Evolutionary conservation across 108 stramenopile species (phyloP), one percentile per base, ranked within the genome.

Genomic region (Fragilaria crotonensis): DNA sequence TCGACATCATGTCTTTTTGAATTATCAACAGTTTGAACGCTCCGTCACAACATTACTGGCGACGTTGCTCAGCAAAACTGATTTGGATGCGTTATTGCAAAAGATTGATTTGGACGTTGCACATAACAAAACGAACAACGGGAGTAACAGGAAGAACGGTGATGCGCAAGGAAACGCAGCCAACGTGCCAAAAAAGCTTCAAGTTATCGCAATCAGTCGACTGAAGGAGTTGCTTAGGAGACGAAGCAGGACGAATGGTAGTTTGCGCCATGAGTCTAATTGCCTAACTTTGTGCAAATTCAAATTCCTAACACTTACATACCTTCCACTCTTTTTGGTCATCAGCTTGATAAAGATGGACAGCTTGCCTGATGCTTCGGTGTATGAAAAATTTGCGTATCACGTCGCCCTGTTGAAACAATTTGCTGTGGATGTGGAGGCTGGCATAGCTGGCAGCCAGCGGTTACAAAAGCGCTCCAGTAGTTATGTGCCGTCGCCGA

Each of bases 331-430:
- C 33, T 77, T 72, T 3, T 27, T 74, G 22, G 45, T 55, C 22
- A 78, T 77, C n/a, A n/a, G n/a, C n/a, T n/a, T n/a, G n/a, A n/a
- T n/a, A n/a, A n/a, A n/a, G 74, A 81, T 87, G 23, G 62, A 62
- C 50, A 62, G 76, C 23, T 57, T 86, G 21, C 70, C 76, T 26
- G 52, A 71, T 33, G 65, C 65, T 22, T 48, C 59, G 5, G 54
- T 14, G n/a, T 90, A 87, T 36, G 67, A 78, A 33, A 53, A 45
- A 0, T 90, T 79, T 64, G 89, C 89, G 22, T 90, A 90, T 48
- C 83, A 87, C 53, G 61, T 83, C 21, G 57, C 76, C 21, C 53
- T 83, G 17, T 59, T 90, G 45, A 69, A 70, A 28, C 79, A 85
- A 33, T 89, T 89, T 64, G 55, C 60, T 25, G 36, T 51, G 60